Conservation (phyloP, 2,329 filamentous ascomycete species). For the Celoporthe dispersa region DNA sequence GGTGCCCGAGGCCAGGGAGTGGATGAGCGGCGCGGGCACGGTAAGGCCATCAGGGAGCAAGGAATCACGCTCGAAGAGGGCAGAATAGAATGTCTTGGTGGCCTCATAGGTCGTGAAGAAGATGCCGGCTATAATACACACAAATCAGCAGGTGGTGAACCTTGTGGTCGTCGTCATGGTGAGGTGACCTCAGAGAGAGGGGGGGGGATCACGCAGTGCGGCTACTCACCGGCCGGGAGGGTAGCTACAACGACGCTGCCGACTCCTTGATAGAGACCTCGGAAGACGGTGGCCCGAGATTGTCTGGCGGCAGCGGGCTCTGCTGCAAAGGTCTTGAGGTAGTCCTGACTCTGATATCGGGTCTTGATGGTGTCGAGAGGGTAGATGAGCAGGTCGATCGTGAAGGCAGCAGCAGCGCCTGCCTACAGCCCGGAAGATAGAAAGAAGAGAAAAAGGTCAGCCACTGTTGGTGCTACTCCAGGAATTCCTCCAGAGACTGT, state of each 20-base stretch:
- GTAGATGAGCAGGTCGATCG: conserved; percentile 83
- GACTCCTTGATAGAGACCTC: conserved; percentile 84
- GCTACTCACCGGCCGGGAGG: conserved; percentile 69
- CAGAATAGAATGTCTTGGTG: conserved; percentile 66
- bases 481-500: background rate
- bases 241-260: conserved; percentile 85
- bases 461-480: background rate
- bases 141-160: background rate
- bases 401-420: conserved; percentile 82
- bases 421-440: conserved; percentile 55
- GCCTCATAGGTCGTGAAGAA: conserved; percentile 93
- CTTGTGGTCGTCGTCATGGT: background rate
- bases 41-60: conserved; percentile 26
- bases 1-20: conserved; percentile 73
- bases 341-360: conserved; percentile 78
- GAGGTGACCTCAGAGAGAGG: background rate
- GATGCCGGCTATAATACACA: conserved; percentile 60
- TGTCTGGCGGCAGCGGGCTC: conserved; percentile 59
- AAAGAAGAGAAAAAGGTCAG: background rate
- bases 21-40: conserved; percentile 70
- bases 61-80: conserved; percentile 45
- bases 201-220: background rate
- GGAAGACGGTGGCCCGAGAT: conserved; percentile 56
- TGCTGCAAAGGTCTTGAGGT: conserved; percentile 66
- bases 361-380: conserved; percentile 92